A percentile compares a stretch with the other conserved stretches of the same genome.
phyloP scores from a whole-genome alignment of 129 eudicot species.

The Flaveria linearis region DNA sequence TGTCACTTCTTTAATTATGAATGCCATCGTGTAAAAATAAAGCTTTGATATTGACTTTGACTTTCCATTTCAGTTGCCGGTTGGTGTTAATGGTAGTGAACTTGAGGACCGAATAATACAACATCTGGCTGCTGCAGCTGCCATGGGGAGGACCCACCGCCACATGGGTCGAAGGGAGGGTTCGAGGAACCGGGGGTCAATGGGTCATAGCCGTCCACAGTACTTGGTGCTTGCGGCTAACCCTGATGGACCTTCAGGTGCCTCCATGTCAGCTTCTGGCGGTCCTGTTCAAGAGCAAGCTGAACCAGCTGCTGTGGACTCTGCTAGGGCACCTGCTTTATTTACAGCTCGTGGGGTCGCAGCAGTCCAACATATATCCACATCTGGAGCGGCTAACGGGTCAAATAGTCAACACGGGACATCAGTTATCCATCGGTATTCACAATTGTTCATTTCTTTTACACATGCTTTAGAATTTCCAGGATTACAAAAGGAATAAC shows the following conservation, averaged over 20 bases:
- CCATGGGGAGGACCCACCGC: conserved; percentile 71
- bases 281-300: conserved; percentile 38
- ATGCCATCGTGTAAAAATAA: background rate
- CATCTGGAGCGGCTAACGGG: conserved; percentile 34
- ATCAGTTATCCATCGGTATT: conserved; percentile 48
- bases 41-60: background rate
- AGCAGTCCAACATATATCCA: conserved; percentile 18
- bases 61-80: conserved; percentile 50
- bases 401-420: conserved; percentile 36
- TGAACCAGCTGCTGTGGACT: conserved; percentile 29
- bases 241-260: conserved; percentile 47
- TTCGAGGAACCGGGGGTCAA: conserved; percentile 51
- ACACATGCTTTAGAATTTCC: too few relatives aligned
- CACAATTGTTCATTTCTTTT: background rate
- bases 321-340: conserved; percentile 37
- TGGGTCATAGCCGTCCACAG: conserved; percentile 57
- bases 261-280: conserved; percentile 33
- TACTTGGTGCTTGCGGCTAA: conserved; percentile 58
- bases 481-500: too few relatives aligned
- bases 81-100: conserved; percentile 61
- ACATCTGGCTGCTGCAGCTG: conserved; percentile 92
- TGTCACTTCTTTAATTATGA: conserved; percentile 14
- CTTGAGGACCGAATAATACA: conserved; percentile 76
- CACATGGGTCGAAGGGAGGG: conserved; percentile 63
- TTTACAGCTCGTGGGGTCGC: conserved; percentile 31